Evolutionary conservation across 306 rosid species (phyloP).

Genomic region (Corylus avellana): DNA sequence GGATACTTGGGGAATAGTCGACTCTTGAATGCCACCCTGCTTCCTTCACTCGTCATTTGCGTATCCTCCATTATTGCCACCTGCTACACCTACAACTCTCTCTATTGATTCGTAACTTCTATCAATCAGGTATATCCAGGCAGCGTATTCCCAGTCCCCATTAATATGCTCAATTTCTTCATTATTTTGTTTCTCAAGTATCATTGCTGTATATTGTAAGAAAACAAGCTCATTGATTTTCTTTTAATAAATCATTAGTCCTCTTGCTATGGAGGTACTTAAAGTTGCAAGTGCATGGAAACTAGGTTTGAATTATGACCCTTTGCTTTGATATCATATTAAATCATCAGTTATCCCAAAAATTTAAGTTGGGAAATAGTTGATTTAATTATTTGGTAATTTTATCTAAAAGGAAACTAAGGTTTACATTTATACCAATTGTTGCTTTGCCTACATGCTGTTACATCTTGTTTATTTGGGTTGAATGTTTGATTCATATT

Average conservation of each 20-base stretch:
- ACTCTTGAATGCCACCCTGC: slow-evolving; percentile 76
- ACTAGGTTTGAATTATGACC: too few relatives aligned
- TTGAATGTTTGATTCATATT: too few relatives aligned
- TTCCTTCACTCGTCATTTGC: slow-evolving; percentile 86
- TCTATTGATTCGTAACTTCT: slow-evolving; percentile 44
- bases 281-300: too few relatives aligned
- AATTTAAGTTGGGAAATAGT: too few relatives aligned
- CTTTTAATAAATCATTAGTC: slow-evolving; percentile 2
- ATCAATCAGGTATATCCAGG: too few relatives aligned
- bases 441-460: too few relatives aligned
- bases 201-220: slow-evolving; percentile 13
- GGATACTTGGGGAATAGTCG: slow-evolving; percentile 71
- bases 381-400: too few relatives aligned
- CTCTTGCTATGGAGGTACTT: background rate
- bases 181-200: background rate
- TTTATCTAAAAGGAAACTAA: too few relatives aligned
- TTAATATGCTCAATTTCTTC: background rate
- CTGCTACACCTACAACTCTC: slow-evolving; percentile 86
- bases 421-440: too few relatives aligned
- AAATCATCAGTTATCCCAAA: too few relatives aligned
- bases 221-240: slow-evolving; percentile 20
- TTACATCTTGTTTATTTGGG: too few relatives aligned
- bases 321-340: too few relatives aligned
- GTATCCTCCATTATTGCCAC: slow-evolving; percentile 79
- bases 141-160: background rate